Percentiles rank a stretch among this genome's conserved stretches.
Conservation (phyloP, 2,329 filamentous ascomycete species). For the Aspergillus unguis region DNA sequence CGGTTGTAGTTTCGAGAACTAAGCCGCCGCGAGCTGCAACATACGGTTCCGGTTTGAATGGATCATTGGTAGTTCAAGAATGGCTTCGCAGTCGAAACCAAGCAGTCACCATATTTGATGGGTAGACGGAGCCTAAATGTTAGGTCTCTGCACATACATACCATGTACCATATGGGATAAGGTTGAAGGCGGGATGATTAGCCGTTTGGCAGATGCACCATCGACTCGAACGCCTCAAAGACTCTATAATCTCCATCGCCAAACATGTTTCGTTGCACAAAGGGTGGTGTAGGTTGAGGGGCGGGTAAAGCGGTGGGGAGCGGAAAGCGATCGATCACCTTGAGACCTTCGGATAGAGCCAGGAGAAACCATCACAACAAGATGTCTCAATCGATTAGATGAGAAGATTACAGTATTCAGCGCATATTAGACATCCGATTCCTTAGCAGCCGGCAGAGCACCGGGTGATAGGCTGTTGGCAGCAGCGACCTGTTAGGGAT, state of each 20-base stretch:
- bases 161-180: too few relatives aligned
- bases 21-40: not conserved
- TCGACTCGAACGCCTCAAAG: too few relatives aligned
- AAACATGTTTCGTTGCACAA: not conserved
- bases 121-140: too few relatives aligned
- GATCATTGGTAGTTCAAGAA: too few relatives aligned
- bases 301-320: slow-evolving; percentile 6
- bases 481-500: slow-evolving; percentile 7
- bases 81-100: not conserved
- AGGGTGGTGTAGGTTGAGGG: not conserved
- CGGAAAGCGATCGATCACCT: slow-evolving; percentile 5
- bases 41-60: too few relatives aligned
- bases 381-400: too few relatives aligned
- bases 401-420: not conserved
- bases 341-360: not conserved
- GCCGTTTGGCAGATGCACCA: too few relatives aligned
- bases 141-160: too few relatives aligned
- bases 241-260: too few relatives aligned
- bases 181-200: too few relatives aligned
- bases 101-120: not conserved
- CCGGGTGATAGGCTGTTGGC: not conserved
- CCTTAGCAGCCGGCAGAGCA: not conserved
- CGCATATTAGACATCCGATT: not conserved
- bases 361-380: not conserved
- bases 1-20: not conserved